Conservation (phyloP, 345 rosid species). For the Eucalyptus sideroxylon region DNA sequence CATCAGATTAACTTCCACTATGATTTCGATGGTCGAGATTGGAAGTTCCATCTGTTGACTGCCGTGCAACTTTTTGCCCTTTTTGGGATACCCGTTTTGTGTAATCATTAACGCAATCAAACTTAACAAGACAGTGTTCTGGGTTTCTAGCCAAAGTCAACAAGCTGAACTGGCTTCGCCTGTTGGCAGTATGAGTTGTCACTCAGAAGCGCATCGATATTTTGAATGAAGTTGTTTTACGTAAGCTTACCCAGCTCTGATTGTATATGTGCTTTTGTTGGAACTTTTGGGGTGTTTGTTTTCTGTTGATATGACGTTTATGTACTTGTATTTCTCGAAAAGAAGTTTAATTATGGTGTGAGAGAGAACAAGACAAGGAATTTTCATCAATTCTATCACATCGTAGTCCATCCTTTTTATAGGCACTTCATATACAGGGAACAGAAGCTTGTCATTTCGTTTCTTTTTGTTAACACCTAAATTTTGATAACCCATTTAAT, state of each 20-base stretch:
- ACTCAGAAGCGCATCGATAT: neutral
- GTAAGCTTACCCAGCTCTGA: neutral
- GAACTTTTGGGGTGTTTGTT: neutral
- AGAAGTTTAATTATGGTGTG: neutral
- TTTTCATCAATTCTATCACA: neutral
- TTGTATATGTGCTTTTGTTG: neutral
- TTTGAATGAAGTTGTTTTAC: neutral
- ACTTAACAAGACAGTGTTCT: neutral
- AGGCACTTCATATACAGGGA: no score
- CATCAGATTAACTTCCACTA: neutral
- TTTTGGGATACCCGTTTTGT: neutral
- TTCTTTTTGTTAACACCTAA: neutral
- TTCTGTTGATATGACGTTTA: neutral
- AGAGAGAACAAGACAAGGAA: neutral
- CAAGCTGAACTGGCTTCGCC: neutral
- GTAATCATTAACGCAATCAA: neutral
- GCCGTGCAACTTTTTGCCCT: neutral
- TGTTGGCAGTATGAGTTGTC: neutral
- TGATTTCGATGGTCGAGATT: neutral
- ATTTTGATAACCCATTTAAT: no score
- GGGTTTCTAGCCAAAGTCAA: neutral
- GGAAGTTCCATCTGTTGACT: neutral
- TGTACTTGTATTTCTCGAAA: neutral
- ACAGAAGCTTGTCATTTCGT: no score
- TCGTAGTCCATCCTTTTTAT: neutral